Base-by-base conservation (phyloP, 2,329 filamentous ascomycete genomes). In the Alternaria burnsii region DNA sequence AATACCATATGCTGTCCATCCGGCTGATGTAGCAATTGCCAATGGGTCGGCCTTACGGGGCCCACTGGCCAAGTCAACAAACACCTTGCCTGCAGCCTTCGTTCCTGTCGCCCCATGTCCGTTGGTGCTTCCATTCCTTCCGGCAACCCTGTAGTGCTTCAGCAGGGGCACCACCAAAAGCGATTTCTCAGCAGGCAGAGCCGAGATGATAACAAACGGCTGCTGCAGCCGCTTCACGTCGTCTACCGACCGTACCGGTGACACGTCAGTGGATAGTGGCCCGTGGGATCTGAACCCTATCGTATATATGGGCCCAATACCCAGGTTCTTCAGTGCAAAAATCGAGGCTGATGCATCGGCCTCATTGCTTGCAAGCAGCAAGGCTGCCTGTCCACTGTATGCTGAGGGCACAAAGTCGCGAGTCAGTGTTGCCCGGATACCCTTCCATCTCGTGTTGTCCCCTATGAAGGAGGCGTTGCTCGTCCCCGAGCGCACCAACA, bases 371-470 rank as follows among this genome's bases (percentile, higher is more conserved):
- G 91, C 91, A 11, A 96, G 81, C 14, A 96, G 86, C 44, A 96
- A 87, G 3, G 91, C 92, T 4, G 91, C 88, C 48, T 91, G 88
- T 42, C 88, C 89, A 66, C 86, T 87, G 76, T 94, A 96, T 1
- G 92, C 92, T 5, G 91, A 93, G 0, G 92, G 92, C 0, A 93
- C 91, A 67, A 94, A 89, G 70, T 96, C 92, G 22, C 91, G 86
- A 4, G 90, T 95, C 59, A 96, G 82, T 0, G 92, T 93, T 53
- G 91, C 90, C 48, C 93, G 84, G 58, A 96, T 94, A 1, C 92
- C 92, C 76, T 92, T 93, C 91, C 92, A 95, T 14, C 89, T 88
- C 11, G 91, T 90, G 68, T 96, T 96, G 70, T 95, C 92, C 47
- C 93, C 90, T 16, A 94, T 82, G 41, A 94, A 86, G 10, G 71